Conservation (phyloP, 2,329 filamentous ascomycete genomes). For the Chrysosporium queenslandicum region DNA sequence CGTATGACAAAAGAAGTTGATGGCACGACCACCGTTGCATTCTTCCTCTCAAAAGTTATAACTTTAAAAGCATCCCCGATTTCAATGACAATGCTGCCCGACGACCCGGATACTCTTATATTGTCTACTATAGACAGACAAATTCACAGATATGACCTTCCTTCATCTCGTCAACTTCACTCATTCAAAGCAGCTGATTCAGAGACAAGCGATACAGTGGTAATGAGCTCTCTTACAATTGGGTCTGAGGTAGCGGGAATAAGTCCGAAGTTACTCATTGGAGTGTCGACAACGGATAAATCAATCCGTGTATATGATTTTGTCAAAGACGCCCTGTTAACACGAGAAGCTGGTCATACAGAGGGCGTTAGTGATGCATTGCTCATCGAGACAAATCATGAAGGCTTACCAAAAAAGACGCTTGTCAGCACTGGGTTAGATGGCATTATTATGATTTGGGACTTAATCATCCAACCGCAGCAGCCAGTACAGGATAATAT, state of each 20-base stretch:
- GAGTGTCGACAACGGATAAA: slow-evolving; percentile 91
- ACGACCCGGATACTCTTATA: slow-evolving; percentile 47
- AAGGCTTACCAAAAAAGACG: slow-evolving; percentile 39
- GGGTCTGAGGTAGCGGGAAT: slow-evolving; percentile 44
- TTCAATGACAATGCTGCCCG: slow-evolving; percentile 64
- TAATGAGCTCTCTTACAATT: slow-evolving; percentile 67
- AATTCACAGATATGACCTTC: slow-evolving; percentile 51
- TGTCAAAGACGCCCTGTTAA: slow-evolving; percentile 64
- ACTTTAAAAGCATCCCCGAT: slow-evolving; percentile 77
- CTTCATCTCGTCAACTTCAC: slow-evolving; percentile 57
- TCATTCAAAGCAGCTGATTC: slow-evolving; percentile 78
- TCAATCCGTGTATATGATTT: slow-evolving; percentile 83
- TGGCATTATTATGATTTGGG: slow-evolving; percentile 75
- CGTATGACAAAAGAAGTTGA: slow-evolving; percentile 55
- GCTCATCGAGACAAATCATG: slow-evolving; percentile 46
- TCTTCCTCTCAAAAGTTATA: slow-evolving; percentile 65
- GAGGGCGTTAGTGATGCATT: slow-evolving; percentile 83
- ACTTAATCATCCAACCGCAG: slow-evolving; percentile 28
- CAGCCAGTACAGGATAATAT: slow-evolving; percentile 24
- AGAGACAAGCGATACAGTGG: slow-evolving; percentile 67
- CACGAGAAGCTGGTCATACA: slow-evolving; percentile 89
- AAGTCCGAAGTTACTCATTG: slow-evolving; percentile 60
- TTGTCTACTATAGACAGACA: slow-evolving; percentile 54
- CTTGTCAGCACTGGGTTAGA: slow-evolving; percentile 69
- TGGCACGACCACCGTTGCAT: slow-evolving; percentile 55